Evolutionary conservation across 2,329 filamentous ascomycete species (phyloP).

Genomic region (Nothophaeocryptopus gaeumannii): DNA sequence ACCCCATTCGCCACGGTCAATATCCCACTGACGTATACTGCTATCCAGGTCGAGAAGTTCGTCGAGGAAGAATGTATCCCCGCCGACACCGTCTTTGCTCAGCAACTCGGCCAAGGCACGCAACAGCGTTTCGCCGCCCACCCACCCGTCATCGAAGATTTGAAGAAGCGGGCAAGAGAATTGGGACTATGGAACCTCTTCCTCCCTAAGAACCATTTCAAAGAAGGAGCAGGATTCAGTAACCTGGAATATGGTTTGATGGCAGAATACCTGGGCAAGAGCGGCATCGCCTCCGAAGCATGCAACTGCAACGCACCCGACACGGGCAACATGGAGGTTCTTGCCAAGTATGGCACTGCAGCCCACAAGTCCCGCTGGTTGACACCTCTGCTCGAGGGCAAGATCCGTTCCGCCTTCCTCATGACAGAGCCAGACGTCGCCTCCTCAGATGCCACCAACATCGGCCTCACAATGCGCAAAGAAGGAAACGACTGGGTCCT

Average conservation of each 20-base stretch:
- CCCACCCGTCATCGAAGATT: conserved; percentile 78
- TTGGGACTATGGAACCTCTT: conserved; percentile 99
- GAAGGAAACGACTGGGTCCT: conserved; percentile 91
- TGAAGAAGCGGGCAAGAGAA: conserved; percentile 78
- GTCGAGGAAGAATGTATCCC: conserved; percentile 84
- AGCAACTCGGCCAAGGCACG: conserved; percentile 71
- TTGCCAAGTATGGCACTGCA: conserved; percentile 51
- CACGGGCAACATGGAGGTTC: conserved; percentile 53
- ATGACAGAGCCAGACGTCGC: conserved; percentile 48
- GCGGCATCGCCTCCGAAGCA: conserved; percentile 78
- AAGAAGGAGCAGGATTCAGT: conserved; percentile 87
- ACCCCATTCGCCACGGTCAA: neutral
- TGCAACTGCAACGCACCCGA: conserved; percentile 62
- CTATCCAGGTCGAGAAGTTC: conserved; percentile 69
- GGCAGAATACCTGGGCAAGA: conserved; percentile 93
- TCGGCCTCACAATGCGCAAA: conserved; percentile 66
- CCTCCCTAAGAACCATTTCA: conserved; percentile 89
- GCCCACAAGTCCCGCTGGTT: conserved; percentile 52
- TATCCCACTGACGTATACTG: conserved; percentile 6
- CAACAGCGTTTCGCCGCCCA: conserved; percentile 74
- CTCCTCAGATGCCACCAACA: conserved; percentile 51
- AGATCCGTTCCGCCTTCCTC: conserved; percentile 50
- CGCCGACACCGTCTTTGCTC: conserved; percentile 75
- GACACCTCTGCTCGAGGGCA: conserved; percentile 48
- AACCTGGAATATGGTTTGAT: conserved; percentile 97